Base-by-base conservation (phyloP, 176 grass and related monocot genomes). In the Cenchrus americanus region DNA sequence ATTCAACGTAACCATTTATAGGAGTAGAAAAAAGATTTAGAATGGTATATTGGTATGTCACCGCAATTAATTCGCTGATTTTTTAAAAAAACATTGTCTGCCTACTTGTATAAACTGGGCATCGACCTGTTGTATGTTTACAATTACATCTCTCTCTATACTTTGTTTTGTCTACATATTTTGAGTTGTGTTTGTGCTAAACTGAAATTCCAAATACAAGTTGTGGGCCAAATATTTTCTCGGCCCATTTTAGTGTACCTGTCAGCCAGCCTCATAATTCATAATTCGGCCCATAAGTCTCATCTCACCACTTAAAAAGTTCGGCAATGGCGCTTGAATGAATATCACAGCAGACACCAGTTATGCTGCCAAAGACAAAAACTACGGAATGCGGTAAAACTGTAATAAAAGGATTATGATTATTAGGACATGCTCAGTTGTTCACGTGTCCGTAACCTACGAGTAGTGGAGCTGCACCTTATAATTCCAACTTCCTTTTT, bases 401-500 rank as follows among this genome's bases (percentile, higher is more conserved):
- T 37, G 34, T 1, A 52, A 14, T 0, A 52, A 14, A 5, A 18
- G 37, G 22, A 18, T 30, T 72, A 1, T 0, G 30, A 22, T 21
- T 42, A 70, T 21, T 42, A 70, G 41, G 42, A 42, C 14, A 30
- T 51, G 46, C 10, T 52, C 14, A 52, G 47, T 47, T 52, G 70
- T 18, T 52, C 14, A 52, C 70, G 70, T 52, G 23, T 17, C 47
- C 5, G 47, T 52, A 52, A 52, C 47, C 48, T 52, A 3, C 26
- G 53, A 74, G 26, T 34, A 74, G 26, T 34, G 48, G 49, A 74
- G 50, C 4, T 53, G 71, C 22, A 52, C 71, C 71, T 73, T 32
- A 73, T 32, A 53, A 34, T 34, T 53, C 26, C 71, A 34, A 18
- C 8, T 34, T 74, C 17, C 14, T 19, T 53, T 73, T 53, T 53